phyloP scores from a whole-genome alignment of 495 filamentous ascomycete species.

The Penicillium pulvis region DNA sequence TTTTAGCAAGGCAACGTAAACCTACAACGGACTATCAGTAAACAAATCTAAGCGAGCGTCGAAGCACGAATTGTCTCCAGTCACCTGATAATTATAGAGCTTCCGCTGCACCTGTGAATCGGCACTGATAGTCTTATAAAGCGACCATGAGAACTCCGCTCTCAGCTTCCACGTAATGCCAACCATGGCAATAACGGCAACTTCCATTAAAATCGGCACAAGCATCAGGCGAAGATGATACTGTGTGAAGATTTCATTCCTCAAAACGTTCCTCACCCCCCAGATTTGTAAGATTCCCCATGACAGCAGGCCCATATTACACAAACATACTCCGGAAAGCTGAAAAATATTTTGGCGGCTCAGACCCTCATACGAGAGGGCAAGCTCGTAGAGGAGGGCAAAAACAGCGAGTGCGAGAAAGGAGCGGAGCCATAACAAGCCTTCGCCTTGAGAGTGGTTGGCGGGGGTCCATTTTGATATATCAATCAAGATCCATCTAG shows the following conservation, averaged over 20 bases:
- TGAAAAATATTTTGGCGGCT: neutral
- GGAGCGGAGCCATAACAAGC: neutral
- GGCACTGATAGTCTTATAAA: constrained; percentile 17
- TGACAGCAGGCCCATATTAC: neutral
- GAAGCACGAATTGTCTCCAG: neutral
- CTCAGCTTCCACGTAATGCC: neutral
- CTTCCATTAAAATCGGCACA: neutral
- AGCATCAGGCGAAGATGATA: neutral
- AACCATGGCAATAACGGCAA: neutral
- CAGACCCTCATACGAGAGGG: neutral
- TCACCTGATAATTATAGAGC: neutral
- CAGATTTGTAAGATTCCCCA: neutral
- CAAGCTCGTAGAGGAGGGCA: neutral
- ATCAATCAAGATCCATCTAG: too few species aligned
- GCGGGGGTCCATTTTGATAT: too few species aligned
- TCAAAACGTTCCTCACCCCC: neutral
- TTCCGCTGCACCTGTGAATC: constrained; percentile 12
- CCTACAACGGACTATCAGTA: constrained; percentile 4
- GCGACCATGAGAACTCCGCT: constrained; percentile 17
- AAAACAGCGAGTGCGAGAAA: neutral
- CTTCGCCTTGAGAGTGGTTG: too few species aligned
- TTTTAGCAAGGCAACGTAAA: constrained; percentile 25
- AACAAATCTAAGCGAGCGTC: neutral
- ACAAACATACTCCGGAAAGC: neutral
- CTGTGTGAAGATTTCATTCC: too few species aligned